Conservation (phyloP, 345 rosid species). For the Hibiscus tridactylites region DNA sequence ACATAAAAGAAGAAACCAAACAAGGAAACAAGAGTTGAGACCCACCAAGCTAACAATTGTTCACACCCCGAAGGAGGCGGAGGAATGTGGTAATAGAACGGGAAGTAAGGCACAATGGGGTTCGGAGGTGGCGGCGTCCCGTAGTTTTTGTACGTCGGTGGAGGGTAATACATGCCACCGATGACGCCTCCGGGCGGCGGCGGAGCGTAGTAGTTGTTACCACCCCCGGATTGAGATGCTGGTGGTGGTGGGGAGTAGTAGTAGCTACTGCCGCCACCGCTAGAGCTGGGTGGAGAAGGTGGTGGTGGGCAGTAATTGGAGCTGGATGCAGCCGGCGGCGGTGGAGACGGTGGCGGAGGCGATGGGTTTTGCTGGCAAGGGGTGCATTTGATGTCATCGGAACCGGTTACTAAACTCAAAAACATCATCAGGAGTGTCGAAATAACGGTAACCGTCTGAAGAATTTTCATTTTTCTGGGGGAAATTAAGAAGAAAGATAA, state of each 20-base stretch:
- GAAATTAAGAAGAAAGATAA: neutral
- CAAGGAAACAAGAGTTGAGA: conserved; percentile 6
- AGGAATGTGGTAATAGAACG: conserved; percentile 67
- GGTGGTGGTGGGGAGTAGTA: conserved; percentile 74
- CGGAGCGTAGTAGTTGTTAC: conserved; percentile 44
- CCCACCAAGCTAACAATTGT: conserved; percentile 1
- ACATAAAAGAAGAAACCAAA: conserved; percentile 20
- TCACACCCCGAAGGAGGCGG: conserved; percentile 35
- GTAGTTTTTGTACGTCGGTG: conserved; percentile 39
- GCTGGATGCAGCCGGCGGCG: conserved; percentile 25
- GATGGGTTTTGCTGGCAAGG: conserved; percentile 42
- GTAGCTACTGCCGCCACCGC: conserved; percentile 38
- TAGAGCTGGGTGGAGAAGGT: conserved; percentile 44
- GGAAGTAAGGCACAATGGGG: conserved; percentile 98
- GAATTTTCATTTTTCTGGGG: conserved; percentile 21
- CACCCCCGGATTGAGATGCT: conserved; percentile 33
- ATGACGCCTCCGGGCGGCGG: conserved; percentile 37
- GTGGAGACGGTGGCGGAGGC: conserved; percentile 45
- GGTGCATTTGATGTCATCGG: conserved; percentile 50
- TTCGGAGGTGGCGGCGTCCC: conserved; percentile 82
- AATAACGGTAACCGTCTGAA: conserved; percentile 13
- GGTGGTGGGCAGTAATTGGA: conserved; percentile 53
- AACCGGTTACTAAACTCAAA: conserved; percentile 11
- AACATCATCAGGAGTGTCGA: conserved; percentile 8
- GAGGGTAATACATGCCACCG: conserved; percentile 49